phyloP scores from a whole-genome alignment of 1,139 yeast species.

The Saccharomycopsis hybrid region DNA sequence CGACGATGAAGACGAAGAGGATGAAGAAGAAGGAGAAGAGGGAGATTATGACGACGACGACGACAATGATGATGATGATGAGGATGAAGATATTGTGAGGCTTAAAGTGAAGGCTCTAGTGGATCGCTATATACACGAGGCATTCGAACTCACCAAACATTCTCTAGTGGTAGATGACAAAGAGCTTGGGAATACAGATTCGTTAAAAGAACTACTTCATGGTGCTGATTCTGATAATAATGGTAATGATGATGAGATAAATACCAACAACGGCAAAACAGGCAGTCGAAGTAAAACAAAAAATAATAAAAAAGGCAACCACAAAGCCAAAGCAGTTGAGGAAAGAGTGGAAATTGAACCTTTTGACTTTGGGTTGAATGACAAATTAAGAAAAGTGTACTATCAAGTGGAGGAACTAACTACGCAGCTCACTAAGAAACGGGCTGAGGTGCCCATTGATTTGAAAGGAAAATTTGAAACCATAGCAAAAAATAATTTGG shows the following conservation, averaged over 20 bases:
- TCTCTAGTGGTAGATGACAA: conserved; percentile 41
- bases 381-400: conserved; percentile 44
- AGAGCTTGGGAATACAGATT: conserved; percentile 21
- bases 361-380: conserved; percentile 53
- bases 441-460: conserved; percentile 45
- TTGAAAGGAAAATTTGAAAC: conserved; percentile 26
- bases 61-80: conserved; percentile 20
- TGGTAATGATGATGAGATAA: not conserved
- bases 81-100: conserved; percentile 28
- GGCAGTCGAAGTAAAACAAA: not conserved
- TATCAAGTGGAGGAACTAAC: conserved; percentile 54
- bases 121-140: conserved; percentile 40
- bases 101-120: conserved; percentile 38
- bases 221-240: not conserved
- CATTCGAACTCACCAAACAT: conserved; percentile 43
- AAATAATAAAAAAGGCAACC: not conserved
- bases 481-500: conserved; percentile 25
- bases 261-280: not conserved
- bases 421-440: conserved; percentile 42
- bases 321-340: conserved; percentile 9
- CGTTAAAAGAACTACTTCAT: conserved; percentile 8
- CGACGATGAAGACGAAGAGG: conserved; percentile 18
- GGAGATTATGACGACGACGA: conserved; percentile 22
- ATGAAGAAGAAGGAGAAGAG: conserved; percentile 11
- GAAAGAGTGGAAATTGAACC: conserved; percentile 44